phyloP scores from a whole-genome alignment of 495 filamentous ascomycete species.

The Margaritispora aquatica region DNA sequence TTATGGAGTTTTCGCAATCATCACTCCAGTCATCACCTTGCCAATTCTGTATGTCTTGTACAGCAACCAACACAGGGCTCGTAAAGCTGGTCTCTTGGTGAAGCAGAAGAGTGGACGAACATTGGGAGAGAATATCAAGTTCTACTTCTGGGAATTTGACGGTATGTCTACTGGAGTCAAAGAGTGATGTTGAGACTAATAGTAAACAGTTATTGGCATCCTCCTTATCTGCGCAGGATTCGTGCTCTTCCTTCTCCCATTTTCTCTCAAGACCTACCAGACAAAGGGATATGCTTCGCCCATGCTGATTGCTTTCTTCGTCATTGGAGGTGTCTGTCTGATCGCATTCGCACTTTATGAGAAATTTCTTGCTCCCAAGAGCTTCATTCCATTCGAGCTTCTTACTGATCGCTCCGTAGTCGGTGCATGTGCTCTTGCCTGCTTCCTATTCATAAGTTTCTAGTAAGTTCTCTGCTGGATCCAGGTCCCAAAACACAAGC shows the following conservation, averaged over 20 bases:
- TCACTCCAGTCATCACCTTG: conserved; percentile 41
- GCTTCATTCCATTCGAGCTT: conserved; percentile 53
- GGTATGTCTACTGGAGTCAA: conserved; percentile 36
- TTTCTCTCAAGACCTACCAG: conserved; percentile 46
- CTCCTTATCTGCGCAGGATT: conserved; percentile 49
- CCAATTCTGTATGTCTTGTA: conserved; percentile 35
- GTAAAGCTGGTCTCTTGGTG: conserved; percentile 29
- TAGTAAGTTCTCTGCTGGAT: conserved; percentile 29
- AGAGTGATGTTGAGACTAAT: no score
- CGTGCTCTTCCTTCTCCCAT: conserved; percentile 56
- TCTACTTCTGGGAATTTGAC: conserved; percentile 59
- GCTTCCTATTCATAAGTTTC: conserved; percentile 54
- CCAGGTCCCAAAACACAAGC: conserved; percentile 26
- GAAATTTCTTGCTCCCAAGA: conserved; percentile 42
- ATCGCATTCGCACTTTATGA: conserved; percentile 52
- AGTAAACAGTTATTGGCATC: conserved; percentile 38
- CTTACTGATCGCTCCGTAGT: conserved; percentile 52
- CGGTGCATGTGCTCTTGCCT: conserved; percentile 47
- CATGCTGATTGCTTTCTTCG: conserved; percentile 50
- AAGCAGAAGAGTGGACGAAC: conserved; percentile 40
- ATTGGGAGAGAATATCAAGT: conserved; percentile 34
- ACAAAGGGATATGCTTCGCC: conserved; percentile 41
- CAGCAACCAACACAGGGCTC: conserved; percentile 44
- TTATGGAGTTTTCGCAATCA: conserved; percentile 47
- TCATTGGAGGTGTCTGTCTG: conserved; percentile 48